phyloP scores from a whole-genome alignment of 1,284 basidiomycete species.

The Phellinidium pouzarii region DNA sequence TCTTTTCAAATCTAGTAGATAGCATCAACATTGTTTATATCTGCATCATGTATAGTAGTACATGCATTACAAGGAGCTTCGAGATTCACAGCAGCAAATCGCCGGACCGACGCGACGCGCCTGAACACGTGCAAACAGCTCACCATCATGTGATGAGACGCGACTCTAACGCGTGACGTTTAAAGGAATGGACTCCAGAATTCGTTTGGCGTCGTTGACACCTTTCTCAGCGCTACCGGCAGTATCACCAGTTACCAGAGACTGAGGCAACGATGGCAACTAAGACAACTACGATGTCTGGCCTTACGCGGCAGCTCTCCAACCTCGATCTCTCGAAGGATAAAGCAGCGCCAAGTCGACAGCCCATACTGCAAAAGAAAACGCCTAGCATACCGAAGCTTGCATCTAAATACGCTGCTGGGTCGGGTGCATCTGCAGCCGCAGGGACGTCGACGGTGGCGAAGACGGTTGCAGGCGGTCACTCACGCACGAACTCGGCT shows the following conservation, averaged over 20 bases:
- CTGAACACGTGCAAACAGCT: neutral
- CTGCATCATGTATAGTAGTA: slow-evolving; percentile 1
- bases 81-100: too few relatives aligned
- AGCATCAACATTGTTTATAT: neutral
- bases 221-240: too few relatives aligned
- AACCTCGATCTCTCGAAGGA: slow-evolving; percentile 16
- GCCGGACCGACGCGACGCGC: neutral
- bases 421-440: neutral
- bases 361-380: slow-evolving; percentile 16
- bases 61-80: neutral
- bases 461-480: slow-evolving; percentile 6
- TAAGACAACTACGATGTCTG: slow-evolving; percentile 10
- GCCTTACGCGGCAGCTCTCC: slow-evolving; percentile 15
- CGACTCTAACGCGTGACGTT: neutral
- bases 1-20: neutral
- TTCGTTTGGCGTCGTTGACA: neutral
- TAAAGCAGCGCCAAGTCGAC: slow-evolving; percentile 3
- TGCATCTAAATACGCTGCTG: slow-evolving; percentile 15
- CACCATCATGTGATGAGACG: neutral
- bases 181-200: neutral
- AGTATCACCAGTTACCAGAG: too few relatives aligned
- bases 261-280: slow-evolving; percentile 4
- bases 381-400: slow-evolving; percentile 14
- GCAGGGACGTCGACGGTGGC: neutral
- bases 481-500: slow-evolving; percentile 7